Conservation (phyloP, 1,284 basidiomycete genomes). For the Cutaneotrichosporon mucoides region DNA sequence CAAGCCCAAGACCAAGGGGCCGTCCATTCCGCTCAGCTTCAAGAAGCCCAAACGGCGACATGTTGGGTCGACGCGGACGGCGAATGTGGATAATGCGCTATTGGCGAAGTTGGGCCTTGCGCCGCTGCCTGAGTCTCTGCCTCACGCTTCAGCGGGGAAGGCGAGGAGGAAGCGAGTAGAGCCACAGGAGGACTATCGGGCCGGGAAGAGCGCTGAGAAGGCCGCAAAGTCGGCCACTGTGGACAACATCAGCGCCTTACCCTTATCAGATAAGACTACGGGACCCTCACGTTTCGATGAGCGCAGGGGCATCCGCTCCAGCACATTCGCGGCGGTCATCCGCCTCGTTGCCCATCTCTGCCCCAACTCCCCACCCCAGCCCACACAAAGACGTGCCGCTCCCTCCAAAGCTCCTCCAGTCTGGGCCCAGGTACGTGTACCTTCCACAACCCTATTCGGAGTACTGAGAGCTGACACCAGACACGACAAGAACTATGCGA, state of each 20-base stretch:
- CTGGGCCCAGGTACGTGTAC: slow-evolving; percentile 38
- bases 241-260: neutral
- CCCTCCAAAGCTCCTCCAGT: slow-evolving; percentile 29
- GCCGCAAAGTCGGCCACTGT: neutral
- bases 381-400: neutral
- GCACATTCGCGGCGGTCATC: slow-evolving; percentile 26
- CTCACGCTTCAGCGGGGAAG: too few relatives aligned
- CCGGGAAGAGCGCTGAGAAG: neutral
- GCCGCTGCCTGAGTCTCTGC: too few relatives aligned
- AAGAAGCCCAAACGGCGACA: too few relatives aligned
- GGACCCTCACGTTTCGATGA: too few relatives aligned
- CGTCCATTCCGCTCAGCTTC: too few relatives aligned
- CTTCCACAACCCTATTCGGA: neutral
- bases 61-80: too few relatives aligned
- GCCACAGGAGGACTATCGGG: neutral
- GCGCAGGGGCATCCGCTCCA: slow-evolving; percentile 18
- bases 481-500: slow-evolving; percentile 46
- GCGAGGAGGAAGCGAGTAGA: too few relatives aligned
- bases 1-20: too few relatives aligned
- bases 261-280: too few relatives aligned
- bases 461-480: slow-evolving; percentile 13
- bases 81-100: too few relatives aligned
- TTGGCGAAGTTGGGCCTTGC: too few relatives aligned
- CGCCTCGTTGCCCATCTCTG: slow-evolving; percentile 19
- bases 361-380: neutral